Percentiles rank a stretch among this genome's conserved stretches.
phyloP scores from a whole-genome alignment of 2,329 filamentous ascomycete species.

The Trichophyton equinum region DNA sequence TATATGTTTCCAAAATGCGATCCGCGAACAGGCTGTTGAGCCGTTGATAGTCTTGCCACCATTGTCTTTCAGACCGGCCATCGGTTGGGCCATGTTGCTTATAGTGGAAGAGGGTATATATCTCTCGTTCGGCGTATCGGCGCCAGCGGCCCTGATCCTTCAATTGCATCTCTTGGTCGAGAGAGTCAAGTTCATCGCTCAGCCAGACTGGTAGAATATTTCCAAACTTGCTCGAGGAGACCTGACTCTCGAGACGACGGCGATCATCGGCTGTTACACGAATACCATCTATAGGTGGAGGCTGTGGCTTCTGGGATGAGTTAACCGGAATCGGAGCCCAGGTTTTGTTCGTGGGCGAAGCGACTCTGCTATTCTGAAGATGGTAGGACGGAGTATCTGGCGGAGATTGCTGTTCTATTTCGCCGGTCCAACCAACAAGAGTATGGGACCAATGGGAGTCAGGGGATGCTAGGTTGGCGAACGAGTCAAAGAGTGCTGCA shows the following conservation, averaged over 20 bases:
- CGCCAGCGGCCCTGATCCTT: conserved; percentile 80
- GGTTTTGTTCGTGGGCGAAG: conserved; percentile 52
- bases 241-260: conserved; percentile 57
- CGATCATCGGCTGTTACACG: conserved; percentile 60
- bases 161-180: conserved; percentile 56
- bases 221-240: conserved; percentile 60
- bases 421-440: conserved; percentile 88
- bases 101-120: conserved; percentile 92
- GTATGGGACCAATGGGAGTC: conserved; percentile 81
- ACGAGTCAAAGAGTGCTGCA: conserved; percentile 84
- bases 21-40: conserved; percentile 91
- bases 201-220: conserved; percentile 84
- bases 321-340: conserved; percentile 64
- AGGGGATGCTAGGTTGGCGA: conserved; percentile 74
- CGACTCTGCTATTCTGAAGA: conserved; percentile 12
- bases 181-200: conserved; percentile 58
- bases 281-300: conserved; percentile 55
- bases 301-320: conserved; percentile 39
- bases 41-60: conserved; percentile 86
- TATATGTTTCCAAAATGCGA: conserved; percentile 76
- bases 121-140: conserved; percentile 76
- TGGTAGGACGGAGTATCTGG: conserved; percentile 22
- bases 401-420: conserved; percentile 46
- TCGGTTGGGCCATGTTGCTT: conserved; percentile 86
- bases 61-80: conserved; percentile 63